A percentile compares a stretch with the other conserved stretches of the same genome.
These are phyloP conservation scores for Alternaria angustiovoidea DNA, from an alignment of 2,329 filamentous ascomycete genomes.

Conservation along the genomic window DNA sequence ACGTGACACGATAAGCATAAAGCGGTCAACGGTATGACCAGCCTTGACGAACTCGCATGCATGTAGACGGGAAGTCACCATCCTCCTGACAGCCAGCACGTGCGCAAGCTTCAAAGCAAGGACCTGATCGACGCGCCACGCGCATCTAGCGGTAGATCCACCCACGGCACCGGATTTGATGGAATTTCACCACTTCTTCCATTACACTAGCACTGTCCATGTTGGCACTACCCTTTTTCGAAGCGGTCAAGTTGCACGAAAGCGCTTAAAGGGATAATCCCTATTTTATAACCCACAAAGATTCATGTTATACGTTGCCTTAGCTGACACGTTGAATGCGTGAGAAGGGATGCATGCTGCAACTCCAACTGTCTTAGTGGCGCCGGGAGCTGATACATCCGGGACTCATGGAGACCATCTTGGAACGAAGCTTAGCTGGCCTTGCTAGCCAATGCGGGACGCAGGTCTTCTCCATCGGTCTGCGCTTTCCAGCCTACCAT, in stretches of 20 bases:
- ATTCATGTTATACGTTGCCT: neutral
- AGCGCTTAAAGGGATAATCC: neutral
- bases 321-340: slow-evolving; percentile 32
- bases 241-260: neutral
- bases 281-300: neutral
- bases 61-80: neutral
- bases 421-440: slow-evolving; percentile 46
- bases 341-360: slow-evolving; percentile 25
- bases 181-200: slow-evolving; percentile 1
- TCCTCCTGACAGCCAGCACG: neutral
- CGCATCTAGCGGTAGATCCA: slow-evolving; percentile 20
- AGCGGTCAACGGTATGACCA: slow-evolving; percentile 3
- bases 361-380: slow-evolving; percentile 38
- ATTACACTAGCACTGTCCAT: neutral
- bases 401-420: slow-evolving; percentile 33
- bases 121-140: slow-evolving; percentile 22
- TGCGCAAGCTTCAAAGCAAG: neutral
- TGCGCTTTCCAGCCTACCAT: slow-evolving; percentile 5
- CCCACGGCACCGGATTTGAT: slow-evolving; percentile 18
- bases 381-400: slow-evolving; percentile 48
- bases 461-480: slow-evolving; percentile 30
- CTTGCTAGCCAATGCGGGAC: slow-evolving; percentile 29
- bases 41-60: neutral
- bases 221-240: too few species aligned
- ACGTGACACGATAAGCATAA: neutral